A percentile compares a stretch with the other conserved stretches of the same genome.
Evolutionary conservation across 495 filamentous ascomycete genomes (phyloP).

Genomic region (Annulohypoxylon maeteangense): DNA sequence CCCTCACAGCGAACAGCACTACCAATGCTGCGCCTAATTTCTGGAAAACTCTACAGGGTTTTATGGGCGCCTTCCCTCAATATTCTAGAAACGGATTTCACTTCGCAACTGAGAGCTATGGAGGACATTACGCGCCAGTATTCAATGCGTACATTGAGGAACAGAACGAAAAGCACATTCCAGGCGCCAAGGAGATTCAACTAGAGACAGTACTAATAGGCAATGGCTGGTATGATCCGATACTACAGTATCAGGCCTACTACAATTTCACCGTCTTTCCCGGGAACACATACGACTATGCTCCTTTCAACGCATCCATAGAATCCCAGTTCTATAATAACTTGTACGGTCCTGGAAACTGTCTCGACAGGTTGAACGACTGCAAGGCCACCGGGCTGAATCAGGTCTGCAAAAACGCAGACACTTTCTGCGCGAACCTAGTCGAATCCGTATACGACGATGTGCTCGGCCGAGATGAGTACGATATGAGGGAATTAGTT

Average conservation of each 20-base stretch:
- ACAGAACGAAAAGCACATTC: slow-evolving; percentile 68
- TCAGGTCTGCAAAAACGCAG: slow-evolving; percentile 49
- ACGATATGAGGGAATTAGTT: slow-evolving; percentile 67
- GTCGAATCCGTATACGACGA: slow-evolving; percentile 65
- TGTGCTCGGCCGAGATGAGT: slow-evolving; percentile 66
- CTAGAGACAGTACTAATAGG: slow-evolving; percentile 67
- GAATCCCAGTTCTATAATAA: slow-evolving; percentile 67
- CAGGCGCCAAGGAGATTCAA: slow-evolving; percentile 61
- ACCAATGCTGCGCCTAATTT: slow-evolving; percentile 65
- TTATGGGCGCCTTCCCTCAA: slow-evolving; percentile 71
- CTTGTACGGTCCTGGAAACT: slow-evolving; percentile 70
- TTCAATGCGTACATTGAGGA: slow-evolving; percentile 72
- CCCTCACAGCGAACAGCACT: slow-evolving; percentile 65
- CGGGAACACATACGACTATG: slow-evolving; percentile 70
- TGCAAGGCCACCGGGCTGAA: slow-evolving; percentile 53
- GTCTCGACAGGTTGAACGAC: slow-evolving; percentile 66
- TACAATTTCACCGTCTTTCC: slow-evolving; percentile 68
- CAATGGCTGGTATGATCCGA: slow-evolving; percentile 61
- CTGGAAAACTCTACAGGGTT: slow-evolving; percentile 70
- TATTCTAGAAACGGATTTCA: slow-evolving; percentile 67
- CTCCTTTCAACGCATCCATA: slow-evolving; percentile 59
- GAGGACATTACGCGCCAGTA: slow-evolving; percentile 73
- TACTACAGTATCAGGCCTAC: slow-evolving; percentile 70
- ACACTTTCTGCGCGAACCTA: slow-evolving; percentile 64
- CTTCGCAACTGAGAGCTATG: slow-evolving; percentile 71